Conservation (phyloP, 2,329 filamentous ascomycete genomes). For the Fusarium sp. region DNA sequence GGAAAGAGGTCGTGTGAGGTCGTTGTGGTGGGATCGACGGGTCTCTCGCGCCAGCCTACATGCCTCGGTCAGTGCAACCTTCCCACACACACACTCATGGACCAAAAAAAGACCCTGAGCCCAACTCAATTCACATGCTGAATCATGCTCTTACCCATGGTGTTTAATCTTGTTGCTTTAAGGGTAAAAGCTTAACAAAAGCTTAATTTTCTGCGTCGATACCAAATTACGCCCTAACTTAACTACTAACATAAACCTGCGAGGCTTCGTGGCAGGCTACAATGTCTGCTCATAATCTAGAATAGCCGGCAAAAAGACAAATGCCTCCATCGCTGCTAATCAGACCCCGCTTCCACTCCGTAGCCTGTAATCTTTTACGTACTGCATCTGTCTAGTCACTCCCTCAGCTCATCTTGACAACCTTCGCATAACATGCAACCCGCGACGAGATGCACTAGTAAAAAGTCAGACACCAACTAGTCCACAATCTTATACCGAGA, state of each 20-base stretch:
- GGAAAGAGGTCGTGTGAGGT: constrained; percentile 39
- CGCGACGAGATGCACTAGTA: not conserved
- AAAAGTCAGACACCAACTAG: not conserved
- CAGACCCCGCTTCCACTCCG: constrained; percentile 11
- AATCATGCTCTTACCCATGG: not conserved
- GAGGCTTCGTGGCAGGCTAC: not conserved
- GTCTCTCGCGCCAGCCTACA: not conserved
- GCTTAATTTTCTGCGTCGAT: constrained; percentile 5
- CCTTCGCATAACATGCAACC: not conserved
- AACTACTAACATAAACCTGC: not conserved
- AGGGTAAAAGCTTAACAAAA: constrained; percentile 12
- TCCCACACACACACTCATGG: not conserved
- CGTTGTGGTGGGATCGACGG: not conserved
- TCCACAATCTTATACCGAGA: not conserved
- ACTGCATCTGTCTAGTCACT: not conserved
- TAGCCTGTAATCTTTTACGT: constrained; percentile 17
- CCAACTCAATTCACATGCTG: constrained; percentile 13
- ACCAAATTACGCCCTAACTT: not conserved
- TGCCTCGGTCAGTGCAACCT: not conserved
- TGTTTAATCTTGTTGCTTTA: not conserved
- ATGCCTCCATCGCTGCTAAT: not conserved
- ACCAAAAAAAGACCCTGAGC: not conserved
- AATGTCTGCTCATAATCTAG: not conserved
- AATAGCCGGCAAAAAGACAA: not conserved
- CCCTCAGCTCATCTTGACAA: constrained; percentile 9